phyloP scores from a whole-genome alignment of 2,329 filamentous ascomycete genomes.

The Lachnellula occidentalis region DNA sequence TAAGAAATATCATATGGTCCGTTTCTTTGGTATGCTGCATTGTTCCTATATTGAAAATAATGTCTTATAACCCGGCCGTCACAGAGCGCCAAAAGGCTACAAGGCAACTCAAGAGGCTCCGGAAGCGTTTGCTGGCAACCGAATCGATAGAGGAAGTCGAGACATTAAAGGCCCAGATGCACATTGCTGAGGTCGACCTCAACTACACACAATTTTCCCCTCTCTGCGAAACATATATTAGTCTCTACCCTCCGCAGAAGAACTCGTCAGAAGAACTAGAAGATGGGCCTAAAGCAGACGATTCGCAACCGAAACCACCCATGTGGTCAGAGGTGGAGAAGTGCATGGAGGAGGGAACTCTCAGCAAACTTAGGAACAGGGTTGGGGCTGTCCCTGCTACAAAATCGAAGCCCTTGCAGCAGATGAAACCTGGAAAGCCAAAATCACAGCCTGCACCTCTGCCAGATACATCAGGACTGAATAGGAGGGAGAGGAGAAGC shows the following conservation, averaged over 20 bases:
- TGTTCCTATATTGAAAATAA: not conserved
- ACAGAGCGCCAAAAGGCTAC: conserved; percentile 68
- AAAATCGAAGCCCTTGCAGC: conserved; percentile 8
- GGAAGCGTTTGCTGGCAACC: conserved; percentile 49
- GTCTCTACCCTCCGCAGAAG: conserved; percentile 47
- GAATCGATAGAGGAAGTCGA: conserved; percentile 47
- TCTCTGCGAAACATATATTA: conserved; percentile 64
- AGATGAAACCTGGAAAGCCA: conserved; percentile 16
- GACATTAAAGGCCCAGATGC: conserved; percentile 51
- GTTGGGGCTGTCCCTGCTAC: conserved; percentile 6
- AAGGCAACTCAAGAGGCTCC: conserved; percentile 59
- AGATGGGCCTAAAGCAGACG: conserved; percentile 24
- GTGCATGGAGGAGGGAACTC: conserved; percentile 51
- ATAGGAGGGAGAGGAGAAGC: conserved; percentile 28
- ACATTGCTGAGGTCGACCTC: conserved; percentile 66
- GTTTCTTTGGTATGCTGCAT: conserved; percentile 66
- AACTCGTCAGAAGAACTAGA: conserved; percentile 32
- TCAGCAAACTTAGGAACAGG: conserved; percentile 27
- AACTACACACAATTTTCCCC: conserved; percentile 72
- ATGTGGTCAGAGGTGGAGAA: conserved; percentile 66
- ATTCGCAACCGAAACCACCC: conserved; percentile 36
- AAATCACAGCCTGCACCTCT: conserved; percentile 8
- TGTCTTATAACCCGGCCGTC: not conserved
- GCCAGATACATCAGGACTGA: conserved; percentile 27
- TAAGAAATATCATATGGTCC: conserved; percentile 73